Evolutionary conservation across 768 basidiomycete species (phyloP).

Genomic region (Rhizopogon salebrosus): DNA sequence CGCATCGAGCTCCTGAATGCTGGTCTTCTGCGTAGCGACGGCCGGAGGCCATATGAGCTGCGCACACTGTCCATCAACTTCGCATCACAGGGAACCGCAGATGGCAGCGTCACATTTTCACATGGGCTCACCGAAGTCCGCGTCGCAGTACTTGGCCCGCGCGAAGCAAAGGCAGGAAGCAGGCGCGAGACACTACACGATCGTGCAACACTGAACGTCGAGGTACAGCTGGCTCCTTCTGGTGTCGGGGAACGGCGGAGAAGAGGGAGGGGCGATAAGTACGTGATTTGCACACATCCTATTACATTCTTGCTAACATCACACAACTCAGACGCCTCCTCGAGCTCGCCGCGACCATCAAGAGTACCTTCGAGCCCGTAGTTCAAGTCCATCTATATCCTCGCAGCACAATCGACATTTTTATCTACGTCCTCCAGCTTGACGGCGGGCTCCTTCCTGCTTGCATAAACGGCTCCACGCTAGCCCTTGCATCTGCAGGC

Average conservation of each 20-base stretch:
- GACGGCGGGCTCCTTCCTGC: conserved; percentile 91
- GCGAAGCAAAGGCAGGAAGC: conserved; percentile 65
- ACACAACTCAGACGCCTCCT: conserved; percentile 60
- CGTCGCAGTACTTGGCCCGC: conserved; percentile 86
- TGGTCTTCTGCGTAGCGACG: conserved; percentile 87
- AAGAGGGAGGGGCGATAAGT: conserved; percentile 85
- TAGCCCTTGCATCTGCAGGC: conserved; percentile 87
- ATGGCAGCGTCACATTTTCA: conserved; percentile 78
- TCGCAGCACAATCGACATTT: conserved; percentile 91
- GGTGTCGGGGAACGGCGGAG: conserved; percentile 77
- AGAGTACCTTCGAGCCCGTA: conserved; percentile 95
- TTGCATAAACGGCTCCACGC: conserved; percentile 91
- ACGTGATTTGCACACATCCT: conserved; percentile 11
- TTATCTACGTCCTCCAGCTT: conserved; percentile 87
- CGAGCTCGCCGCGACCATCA: conserved; percentile 82
- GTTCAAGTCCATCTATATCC: conserved; percentile 89
- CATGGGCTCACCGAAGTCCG: conserved; percentile 91
- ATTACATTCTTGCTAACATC: conserved; percentile 3
- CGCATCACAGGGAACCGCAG: conserved; percentile 66
- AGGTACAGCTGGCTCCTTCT: conserved; percentile 83
- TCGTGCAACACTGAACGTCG: conserved; percentile 84
- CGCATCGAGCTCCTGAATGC: conserved; percentile 76
- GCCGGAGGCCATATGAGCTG: conserved; percentile 87
- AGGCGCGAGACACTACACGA: conserved; percentile 81
- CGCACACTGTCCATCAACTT: conserved; percentile 79